These are phyloP conservation scores for Polychaeton citri DNA, from an alignment of 2,329 filamentous ascomycete species.

Conservation along the genomic window DNA sequence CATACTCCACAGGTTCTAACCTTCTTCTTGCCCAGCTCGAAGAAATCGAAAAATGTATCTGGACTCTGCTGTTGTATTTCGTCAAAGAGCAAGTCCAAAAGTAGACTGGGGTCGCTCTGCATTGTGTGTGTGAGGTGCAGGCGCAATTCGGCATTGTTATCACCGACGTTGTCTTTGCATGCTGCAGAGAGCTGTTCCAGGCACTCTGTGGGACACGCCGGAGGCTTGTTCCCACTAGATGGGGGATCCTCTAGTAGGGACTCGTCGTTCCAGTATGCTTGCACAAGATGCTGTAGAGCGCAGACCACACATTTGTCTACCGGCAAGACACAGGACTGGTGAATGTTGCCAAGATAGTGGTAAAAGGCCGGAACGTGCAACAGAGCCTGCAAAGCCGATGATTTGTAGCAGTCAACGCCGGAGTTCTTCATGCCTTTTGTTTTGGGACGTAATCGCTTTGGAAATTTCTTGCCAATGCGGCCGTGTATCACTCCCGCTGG, in stretches of 20 bases:
- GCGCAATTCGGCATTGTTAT: neutral
- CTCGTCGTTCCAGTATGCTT: constrained; percentile 1
- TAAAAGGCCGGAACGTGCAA: constrained; percentile 3
- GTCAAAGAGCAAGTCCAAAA: neutral
- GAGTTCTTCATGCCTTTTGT: constrained; percentile 6
- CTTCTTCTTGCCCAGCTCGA: neutral
- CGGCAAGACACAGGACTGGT: neutral
- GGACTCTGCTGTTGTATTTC: neutral
- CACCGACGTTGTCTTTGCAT: neutral
- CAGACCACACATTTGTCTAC: constrained; percentile 1
- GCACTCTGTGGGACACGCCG: neutral
- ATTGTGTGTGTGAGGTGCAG: neutral
- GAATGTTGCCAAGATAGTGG: neutral
- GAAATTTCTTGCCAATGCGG: neutral
- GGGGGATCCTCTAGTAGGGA: neutral
- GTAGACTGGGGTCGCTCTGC: neutral
- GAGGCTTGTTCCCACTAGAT: neutral
- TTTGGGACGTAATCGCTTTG: neutral
- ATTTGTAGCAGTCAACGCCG: constrained; percentile 2
- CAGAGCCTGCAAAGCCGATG: constrained; percentile 1
- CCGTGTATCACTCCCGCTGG: neutral
- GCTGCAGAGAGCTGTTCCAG: neutral
- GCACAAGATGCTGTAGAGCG: constrained; percentile 1
- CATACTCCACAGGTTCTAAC: neutral
- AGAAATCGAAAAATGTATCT: neutral